Evolutionary conservation across 176 grass and related monocot species (phyloP), one percentile per base, ranked within the genome.

Genomic region (Raddia distichophylla): DNA sequence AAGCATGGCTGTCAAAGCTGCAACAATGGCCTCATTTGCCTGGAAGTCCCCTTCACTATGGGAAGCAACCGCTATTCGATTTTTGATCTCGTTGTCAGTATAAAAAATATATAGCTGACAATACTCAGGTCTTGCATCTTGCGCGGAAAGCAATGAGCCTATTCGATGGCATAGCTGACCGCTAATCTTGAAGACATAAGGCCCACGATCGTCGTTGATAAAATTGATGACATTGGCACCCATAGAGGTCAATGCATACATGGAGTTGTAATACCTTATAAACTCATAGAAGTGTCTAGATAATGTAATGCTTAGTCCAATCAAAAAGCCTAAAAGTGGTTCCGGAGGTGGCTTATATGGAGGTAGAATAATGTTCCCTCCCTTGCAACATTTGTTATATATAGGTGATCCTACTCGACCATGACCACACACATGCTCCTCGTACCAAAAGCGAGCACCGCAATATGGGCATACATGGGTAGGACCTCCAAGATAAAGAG

Each of bases 251-350:
- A 27, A 27, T 27, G 27, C 27, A 27, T 27, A 27, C 27, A 59
- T 59, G 0, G 56, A 59, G 12, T 59, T 59, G 56, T 59, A 59
- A 3, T 20, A 20, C 7, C 56, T 59, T 5, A 59, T 59, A 12
- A 27, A 27, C 27, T 27, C 27, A 27, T 27, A 27, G 27, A 27
- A 27, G 27, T 27, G 27, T 27, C 27, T 27, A 1, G 27, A 27
- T 27, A 27, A 27, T 27, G 27, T 27, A 27, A 27, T 27, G 27
- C 27, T 27, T 27, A 27, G 27, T 27, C 27, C 27, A 27, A 27
- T 27, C 27, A 27, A 27, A 27, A 27, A 76, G 92, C 92, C 76
- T 97, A 40, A 40, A 40, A 40, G 37, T 40, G 37, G 37, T 40
- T 40, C 37, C 4, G 1, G 37, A 40, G 37, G 37, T 40, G 37